A percentile compares a stretch with the other conserved stretches of the same genome.
Evolutionary conservation across 2,329 filamentous ascomycete species (phyloP).

Genomic region (Thielaviopsis ethacetica): DNA sequence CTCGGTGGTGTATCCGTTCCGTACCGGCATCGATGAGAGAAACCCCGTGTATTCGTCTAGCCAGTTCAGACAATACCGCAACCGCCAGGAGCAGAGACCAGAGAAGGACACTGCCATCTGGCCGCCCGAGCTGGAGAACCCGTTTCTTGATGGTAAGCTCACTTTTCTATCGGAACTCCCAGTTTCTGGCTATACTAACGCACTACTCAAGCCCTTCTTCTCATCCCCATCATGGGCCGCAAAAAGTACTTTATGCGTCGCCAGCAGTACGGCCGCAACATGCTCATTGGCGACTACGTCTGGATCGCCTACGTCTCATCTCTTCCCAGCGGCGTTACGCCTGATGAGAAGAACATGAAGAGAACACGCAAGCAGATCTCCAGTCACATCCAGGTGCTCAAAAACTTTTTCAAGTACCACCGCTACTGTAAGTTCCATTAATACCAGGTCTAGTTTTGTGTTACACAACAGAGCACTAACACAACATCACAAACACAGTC

Average conservation of each 20-base stretch:
- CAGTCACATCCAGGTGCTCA: constrained; percentile 55
- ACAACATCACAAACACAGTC: constrained; percentile 24
- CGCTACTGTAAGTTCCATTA: constrained; percentile 38
- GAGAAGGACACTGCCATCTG: constrained; percentile 37
- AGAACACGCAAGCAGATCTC: constrained; percentile 44
- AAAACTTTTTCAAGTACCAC: constrained; percentile 47
- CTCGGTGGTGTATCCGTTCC: constrained; percentile 4
- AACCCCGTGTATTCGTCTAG: constrained; percentile 47
- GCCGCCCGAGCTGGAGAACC: constrained; percentile 46
- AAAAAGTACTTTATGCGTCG: constrained; percentile 50
- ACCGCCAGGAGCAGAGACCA: constrained; percentile 48
- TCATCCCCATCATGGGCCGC: constrained; percentile 50
- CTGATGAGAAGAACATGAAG: constrained; percentile 29
- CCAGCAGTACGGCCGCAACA: constrained; percentile 50
- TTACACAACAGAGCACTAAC: not conserved
- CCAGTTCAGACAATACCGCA: constrained; percentile 49
- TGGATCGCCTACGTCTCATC: constrained; percentile 34
- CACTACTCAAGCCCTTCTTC: constrained; percentile 34
- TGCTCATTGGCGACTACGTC: constrained; percentile 53
- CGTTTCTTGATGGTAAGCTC: constrained; percentile 48
- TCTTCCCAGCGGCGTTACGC: constrained; percentile 29
- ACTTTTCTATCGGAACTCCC: not conserved
- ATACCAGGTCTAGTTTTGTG: not conserved
- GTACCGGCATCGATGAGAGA: constrained; percentile 17
- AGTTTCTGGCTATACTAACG: not conserved